phyloP scores from a whole-genome alignment of 2,329 filamentous ascomycete genomes.

The Dothistroma septosporum region DNA sequence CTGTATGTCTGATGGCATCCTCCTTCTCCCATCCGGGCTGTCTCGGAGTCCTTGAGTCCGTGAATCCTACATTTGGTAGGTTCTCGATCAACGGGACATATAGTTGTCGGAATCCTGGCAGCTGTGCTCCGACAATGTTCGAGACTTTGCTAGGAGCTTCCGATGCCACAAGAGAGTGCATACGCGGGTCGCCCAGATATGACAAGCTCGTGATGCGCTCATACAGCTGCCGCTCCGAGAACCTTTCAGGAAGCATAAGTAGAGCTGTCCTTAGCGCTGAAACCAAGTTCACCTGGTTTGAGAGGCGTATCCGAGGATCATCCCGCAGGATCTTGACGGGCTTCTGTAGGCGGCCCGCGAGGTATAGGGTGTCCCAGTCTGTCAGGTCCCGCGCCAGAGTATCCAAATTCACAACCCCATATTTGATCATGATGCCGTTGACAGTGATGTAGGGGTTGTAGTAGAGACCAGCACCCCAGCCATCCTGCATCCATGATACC shows the following conservation, averaged over 20 bases:
- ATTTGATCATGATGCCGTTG: constrained; percentile 95
- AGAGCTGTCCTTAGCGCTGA: constrained; percentile 87
- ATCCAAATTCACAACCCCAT: constrained; percentile 91
- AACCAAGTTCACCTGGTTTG: constrained; percentile 92
- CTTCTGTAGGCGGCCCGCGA: constrained; percentile 94
- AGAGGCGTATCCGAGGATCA: constrained; percentile 83
- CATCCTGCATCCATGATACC: constrained; percentile 81
- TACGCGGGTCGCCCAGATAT: constrained; percentile 94
- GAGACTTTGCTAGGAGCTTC: constrained; percentile 89
- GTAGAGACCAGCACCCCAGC: constrained; percentile 88
- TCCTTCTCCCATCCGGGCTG: constrained; percentile 39
- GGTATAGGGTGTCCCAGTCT: constrained; percentile 89
- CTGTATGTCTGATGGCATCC: constrained; percentile 36
- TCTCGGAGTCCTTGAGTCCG: constrained; percentile 56
- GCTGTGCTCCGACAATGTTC: constrained; percentile 90
- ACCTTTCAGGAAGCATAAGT: constrained; percentile 74
- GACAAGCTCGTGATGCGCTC: constrained; percentile 86
- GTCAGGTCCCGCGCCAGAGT: constrained; percentile 82
- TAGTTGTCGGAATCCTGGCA: constrained; percentile 83
- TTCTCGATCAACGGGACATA: constrained; percentile 87
- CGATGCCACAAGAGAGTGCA: constrained; percentile 62
- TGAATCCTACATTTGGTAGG: constrained; percentile 80
- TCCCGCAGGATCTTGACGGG: constrained; percentile 96
- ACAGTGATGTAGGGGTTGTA: constrained; percentile 95
- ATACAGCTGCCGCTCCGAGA: constrained; percentile 85